phyloP scores from a whole-genome alignment of 768 basidiomycete species.

The Harrya chromipes region DNA sequence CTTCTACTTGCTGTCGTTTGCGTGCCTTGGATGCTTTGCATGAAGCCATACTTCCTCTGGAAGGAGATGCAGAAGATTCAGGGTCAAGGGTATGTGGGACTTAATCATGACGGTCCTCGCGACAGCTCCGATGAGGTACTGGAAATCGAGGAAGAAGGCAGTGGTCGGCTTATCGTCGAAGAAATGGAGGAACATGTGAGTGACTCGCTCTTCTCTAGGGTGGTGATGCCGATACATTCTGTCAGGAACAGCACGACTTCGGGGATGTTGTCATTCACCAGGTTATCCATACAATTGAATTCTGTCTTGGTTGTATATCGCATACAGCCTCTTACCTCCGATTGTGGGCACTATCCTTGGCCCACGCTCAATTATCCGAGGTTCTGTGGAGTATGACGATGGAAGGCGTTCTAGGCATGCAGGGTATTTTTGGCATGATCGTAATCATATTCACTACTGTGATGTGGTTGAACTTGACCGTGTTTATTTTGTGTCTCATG shows the following conservation, averaged over 20 bases:
- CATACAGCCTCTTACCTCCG: conserved; percentile 94
- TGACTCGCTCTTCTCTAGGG: conserved; percentile 17
- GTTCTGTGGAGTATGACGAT: conserved; percentile 91
- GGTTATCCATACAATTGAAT: conserved; percentile 98
- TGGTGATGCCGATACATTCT: conserved; percentile 7
- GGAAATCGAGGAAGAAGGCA: conserved; percentile 80
- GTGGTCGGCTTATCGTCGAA: conserved; percentile 70
- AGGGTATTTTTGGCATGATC: conserved; percentile 61
- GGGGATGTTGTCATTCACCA: conserved; percentile 96
- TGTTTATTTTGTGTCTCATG: conserved; percentile 87
- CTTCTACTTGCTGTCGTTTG: conserved; percentile 79
- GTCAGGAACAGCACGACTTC: conserved; percentile 84
- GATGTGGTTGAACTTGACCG: conserved; percentile 79
- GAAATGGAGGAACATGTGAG: conserved; percentile 72
- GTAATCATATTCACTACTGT: conserved; percentile 45
- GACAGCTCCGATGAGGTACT: conserved; percentile 58
- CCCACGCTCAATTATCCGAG: conserved; percentile 95
- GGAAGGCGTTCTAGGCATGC: conserved; percentile 54
- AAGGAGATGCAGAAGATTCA: conserved; percentile 85
- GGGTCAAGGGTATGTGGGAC: conserved; percentile 78
- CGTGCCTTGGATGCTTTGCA: conserved; percentile 91
- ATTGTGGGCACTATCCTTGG: conserved; percentile 96
- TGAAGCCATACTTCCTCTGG: conserved; percentile 90
- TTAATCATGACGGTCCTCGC: conserved; percentile 54
- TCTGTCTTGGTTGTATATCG: conserved; percentile 98